phyloP scores from a whole-genome alignment of 2,329 filamentous ascomycete genomes.

The Purpureocillium lavendulum region DNA sequence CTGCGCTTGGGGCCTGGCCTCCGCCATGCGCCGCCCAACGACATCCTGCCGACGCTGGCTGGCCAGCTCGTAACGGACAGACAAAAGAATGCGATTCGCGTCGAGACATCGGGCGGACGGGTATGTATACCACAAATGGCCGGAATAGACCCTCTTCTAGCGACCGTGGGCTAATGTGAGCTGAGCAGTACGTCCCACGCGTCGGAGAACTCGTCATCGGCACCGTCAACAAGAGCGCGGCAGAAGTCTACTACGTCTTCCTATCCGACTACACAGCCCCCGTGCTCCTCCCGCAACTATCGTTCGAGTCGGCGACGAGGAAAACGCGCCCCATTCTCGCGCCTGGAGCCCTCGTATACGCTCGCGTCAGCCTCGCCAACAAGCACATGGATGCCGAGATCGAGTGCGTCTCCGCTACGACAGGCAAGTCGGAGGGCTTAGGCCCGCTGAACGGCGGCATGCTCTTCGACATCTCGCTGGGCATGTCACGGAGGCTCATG shows the following conservation, averaged over 20 bases:
- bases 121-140: conserved; percentile 35
- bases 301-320: conserved; percentile 89
- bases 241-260: conserved; percentile 72
- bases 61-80: conserved; percentile 59
- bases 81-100: conserved; percentile 69
- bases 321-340: conserved; percentile 79
- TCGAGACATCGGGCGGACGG: conserved; percentile 63
- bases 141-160: background rate
- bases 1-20: conserved; percentile 79
- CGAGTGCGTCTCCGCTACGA: conserved; percentile 78
- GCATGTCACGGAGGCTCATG: conserved; percentile 74
- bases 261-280: conserved; percentile 57
- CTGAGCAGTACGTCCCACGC: conserved; percentile 62
- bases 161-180: background rate
- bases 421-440: conserved; percentile 81
- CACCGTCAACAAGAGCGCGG: conserved; percentile 66
- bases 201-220: conserved; percentile 84
- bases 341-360: conserved; percentile 76
- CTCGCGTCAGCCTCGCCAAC: conserved; percentile 68
- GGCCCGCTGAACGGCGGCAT: conserved; percentile 80
- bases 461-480: conserved; percentile 71
- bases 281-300: conserved; percentile 72
- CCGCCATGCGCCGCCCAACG: conserved; percentile 69
- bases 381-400: conserved; percentile 84
- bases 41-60: conserved; percentile 60